Evolutionary conservation across 1,284 basidiomycete species (phyloP).

Genomic region (Moesziomyces parantarcticus): DNA sequence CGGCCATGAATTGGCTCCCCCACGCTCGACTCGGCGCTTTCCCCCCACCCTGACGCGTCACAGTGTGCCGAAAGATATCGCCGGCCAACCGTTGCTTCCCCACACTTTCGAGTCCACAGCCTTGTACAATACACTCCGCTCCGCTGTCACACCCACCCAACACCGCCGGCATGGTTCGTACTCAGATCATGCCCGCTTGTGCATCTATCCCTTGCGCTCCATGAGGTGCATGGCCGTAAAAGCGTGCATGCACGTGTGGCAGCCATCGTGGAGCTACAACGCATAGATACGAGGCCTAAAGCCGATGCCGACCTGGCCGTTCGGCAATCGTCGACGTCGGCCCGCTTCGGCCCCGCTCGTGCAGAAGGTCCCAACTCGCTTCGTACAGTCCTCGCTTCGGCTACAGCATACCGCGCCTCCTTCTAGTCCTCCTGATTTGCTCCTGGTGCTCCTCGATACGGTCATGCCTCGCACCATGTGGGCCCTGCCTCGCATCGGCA

Average conservation of each 20-base stretch:
- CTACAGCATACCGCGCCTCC: not conserved
- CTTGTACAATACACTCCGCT: not conserved
- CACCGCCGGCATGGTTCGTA: too few species aligned
- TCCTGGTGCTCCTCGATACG: too few species aligned
- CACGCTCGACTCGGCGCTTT: not conserved
- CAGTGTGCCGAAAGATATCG: not conserved
- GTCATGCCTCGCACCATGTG: too few species aligned
- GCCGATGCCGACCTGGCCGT: not conserved
- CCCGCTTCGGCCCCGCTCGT: not conserved
- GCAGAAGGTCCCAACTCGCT: not conserved
- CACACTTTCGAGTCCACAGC: not conserved
- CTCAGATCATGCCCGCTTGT: too few species aligned
- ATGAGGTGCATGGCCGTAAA: too few species aligned
- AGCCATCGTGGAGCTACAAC: too few species aligned
- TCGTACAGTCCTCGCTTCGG: not conserved
- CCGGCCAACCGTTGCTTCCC: conserved; percentile 13
- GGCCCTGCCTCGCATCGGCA: too few species aligned
- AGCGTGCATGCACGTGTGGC: not conserved
- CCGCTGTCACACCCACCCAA: too few species aligned
- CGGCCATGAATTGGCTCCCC: conserved; percentile 5
- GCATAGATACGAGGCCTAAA: not conserved
- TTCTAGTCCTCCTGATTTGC: too few species aligned
- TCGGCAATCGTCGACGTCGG: not conserved
- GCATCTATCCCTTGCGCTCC: not conserved
- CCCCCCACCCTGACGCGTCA: conserved; percentile 3